These are phyloP conservation scores for Sugiyamaella chiloensis DNA, from an alignment of 805 yeast species.

Conservation along the genomic window DNA sequence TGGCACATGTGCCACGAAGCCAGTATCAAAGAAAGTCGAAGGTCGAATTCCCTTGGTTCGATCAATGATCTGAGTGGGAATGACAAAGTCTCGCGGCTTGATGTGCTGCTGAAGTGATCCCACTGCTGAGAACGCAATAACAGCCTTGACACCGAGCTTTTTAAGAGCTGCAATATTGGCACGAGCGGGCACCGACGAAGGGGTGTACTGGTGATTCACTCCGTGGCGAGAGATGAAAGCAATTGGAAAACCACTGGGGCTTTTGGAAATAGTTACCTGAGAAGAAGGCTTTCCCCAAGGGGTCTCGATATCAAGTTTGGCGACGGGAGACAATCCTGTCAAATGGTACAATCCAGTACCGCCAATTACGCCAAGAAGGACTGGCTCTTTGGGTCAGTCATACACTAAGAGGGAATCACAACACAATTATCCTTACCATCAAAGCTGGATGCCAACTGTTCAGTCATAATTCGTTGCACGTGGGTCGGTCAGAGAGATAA, in stretches of 20 bases:
- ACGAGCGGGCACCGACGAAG: slow-evolving; percentile 85
- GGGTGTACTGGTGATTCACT: slow-evolving; percentile 79
- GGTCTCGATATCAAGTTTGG: slow-evolving; percentile 74
- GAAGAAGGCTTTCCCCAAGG: slow-evolving; percentile 99
- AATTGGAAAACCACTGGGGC: slow-evolving; percentile 71
- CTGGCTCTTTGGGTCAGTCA: slow-evolving; percentile 59
- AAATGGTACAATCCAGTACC: slow-evolving; percentile 97
- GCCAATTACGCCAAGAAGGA: slow-evolving; percentile 86
- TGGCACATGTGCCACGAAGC: slow-evolving; percentile 95
- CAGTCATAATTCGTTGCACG: not conserved
- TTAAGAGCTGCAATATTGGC: slow-evolving; percentile 97
- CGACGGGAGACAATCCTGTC: slow-evolving; percentile 79
- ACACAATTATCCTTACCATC: slow-evolving; percentile 25
- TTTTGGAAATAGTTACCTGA: slow-evolving; percentile 85
- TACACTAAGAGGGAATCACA: not conserved
- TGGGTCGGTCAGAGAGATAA: no score
- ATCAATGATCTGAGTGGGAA: slow-evolving; percentile 94
- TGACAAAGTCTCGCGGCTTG: slow-evolving; percentile 92
- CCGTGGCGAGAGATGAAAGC: slow-evolving; percentile 98
- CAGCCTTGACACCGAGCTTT: slow-evolving; percentile 77
- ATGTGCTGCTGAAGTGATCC: slow-evolving; percentile 90
- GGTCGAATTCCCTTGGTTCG: slow-evolving; percentile 94
- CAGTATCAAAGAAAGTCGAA: slow-evolving; percentile 83
- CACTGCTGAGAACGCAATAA: slow-evolving; percentile 91
- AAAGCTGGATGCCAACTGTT: slow-evolving; percentile 25